phyloP scores from a whole-genome alignment of 2,329 filamentous ascomycete species.

The Colletotrichum sp. region DNA sequence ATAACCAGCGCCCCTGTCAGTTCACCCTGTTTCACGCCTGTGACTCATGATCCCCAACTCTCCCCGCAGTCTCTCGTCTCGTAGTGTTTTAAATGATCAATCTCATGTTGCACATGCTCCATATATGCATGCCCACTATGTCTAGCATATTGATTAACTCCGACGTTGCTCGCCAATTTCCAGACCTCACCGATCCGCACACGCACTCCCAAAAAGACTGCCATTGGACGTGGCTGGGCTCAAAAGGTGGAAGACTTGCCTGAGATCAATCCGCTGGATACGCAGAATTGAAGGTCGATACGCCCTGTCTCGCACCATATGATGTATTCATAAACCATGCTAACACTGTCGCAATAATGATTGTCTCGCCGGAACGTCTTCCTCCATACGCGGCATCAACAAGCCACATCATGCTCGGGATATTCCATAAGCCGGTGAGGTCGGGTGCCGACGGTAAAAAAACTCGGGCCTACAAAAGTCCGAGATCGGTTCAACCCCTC shows the following conservation, averaged over 20 bases:
- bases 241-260: not conserved
- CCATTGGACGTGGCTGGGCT: too few relatives aligned
- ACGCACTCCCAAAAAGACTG: not conserved
- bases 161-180: not conserved
- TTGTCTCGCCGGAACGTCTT: not conserved
- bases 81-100: not conserved
- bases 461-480: not conserved
- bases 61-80: not conserved
- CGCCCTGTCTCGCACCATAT: not conserved
- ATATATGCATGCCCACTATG: not conserved
- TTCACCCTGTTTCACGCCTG: not conserved
- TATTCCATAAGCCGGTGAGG: not conserved
- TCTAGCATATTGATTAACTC: not conserved
- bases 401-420: not conserved
- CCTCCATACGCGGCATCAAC: not conserved
- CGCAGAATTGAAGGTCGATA: not conserved
- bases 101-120: not conserved
- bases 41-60: not conserved
- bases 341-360: not conserved
- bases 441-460: not conserved
- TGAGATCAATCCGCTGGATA: not conserved
- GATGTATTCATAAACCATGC: not conserved
- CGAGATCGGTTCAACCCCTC: not conserved
- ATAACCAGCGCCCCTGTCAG: not conserved
- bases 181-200: not conserved